Base-by-base conservation (phyloP, 78 protist species). In the Dictyostelium capitatum region DNA sequence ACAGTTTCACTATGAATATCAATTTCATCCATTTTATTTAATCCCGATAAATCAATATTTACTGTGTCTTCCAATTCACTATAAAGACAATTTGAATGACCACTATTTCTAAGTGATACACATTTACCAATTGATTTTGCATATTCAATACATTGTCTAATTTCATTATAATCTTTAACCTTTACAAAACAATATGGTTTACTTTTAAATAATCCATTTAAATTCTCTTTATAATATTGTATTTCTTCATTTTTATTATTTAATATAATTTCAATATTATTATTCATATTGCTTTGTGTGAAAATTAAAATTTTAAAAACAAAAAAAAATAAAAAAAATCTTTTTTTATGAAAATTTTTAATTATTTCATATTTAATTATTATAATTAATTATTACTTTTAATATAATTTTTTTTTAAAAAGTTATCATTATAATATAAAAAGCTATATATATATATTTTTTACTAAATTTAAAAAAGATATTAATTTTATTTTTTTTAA, bases 11-110 rank as follows among this genome's bases (percentile, higher is more conserved):
- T 67, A 0, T 67, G 23, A 3, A 28, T 67, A 37, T 87, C 23
- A 20, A 73, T 30, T 37, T 12, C 5, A 12, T 6, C 1, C 1
- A 77, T 50, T 1, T 41, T 10, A 15, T 87, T 87, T 77, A 87
- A 28, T 12, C n/a, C 51, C 1, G 72, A 50, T 84, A 87, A 28
- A 65, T 87, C 93, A 20, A 87, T 77, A 50, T 48, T 54, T 20
- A 87, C 67, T 0, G 75, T 17, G 47, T 87, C 75, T 4, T 77
- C 72, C 0, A 50, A 50, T 11, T 15, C 20, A 2, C 84, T 64
- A 15, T 59, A 19, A 14, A 23, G 67, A 7, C 23, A 57, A 50
- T 73, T 43, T 20, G 79, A 77, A 70, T 87, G 93, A 17, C 93
- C 93, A 32, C 85, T 82, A 11, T 73, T 57, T 37, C 73, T 56